These are phyloP conservation scores for Comarum palustre DNA, from an alignment of 306 rosid species.

Conservation along the genomic window DNA sequence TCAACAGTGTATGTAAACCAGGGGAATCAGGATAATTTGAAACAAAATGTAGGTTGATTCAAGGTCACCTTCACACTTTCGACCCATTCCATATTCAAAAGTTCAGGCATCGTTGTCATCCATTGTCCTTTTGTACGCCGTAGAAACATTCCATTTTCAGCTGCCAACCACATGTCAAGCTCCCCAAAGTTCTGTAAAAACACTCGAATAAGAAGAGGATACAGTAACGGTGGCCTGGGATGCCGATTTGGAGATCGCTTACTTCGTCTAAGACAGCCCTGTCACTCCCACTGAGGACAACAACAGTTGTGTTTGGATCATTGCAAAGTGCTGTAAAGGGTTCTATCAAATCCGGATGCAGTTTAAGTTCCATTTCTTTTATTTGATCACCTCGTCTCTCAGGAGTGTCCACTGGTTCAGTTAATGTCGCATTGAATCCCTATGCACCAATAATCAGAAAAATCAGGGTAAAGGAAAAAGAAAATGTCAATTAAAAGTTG, in stretches of 20 bases:
- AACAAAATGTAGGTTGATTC: conserved; percentile 21
- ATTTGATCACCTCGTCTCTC: conserved; percentile 78
- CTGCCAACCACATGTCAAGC: conserved; percentile 89
- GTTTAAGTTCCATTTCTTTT: conserved; percentile 78
- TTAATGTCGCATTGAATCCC: conserved; percentile 94
- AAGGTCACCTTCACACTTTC: conserved; percentile 73
- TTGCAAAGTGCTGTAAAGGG: conserved; percentile 58
- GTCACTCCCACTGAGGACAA: conserved; percentile 87
- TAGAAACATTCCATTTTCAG: conserved; percentile 95
- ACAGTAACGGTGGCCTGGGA: conserved; percentile 18
- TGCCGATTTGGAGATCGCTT: conserved; percentile 26
- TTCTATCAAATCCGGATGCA: conserved; percentile 74
- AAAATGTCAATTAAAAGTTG: not conserved
- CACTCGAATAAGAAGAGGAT: conserved; percentile 22
- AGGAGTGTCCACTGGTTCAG: conserved; percentile 77
- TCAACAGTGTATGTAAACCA: conserved; percentile 23
- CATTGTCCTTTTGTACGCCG: conserved; percentile 69
- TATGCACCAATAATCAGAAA: conserved; percentile 32
- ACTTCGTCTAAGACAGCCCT: conserved; percentile 67
- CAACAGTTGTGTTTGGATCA: conserved; percentile 76
- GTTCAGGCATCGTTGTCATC: conserved; percentile 99
- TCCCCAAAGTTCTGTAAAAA: conserved; percentile 72
- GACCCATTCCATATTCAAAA: conserved; percentile 91
- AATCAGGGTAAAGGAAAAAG: conserved; percentile 12
- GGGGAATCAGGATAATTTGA: conserved; percentile 15